Base-by-base conservation (phyloP, 2,329 filamentous ascomycete species). In the Blastomyces parvus region DNA sequence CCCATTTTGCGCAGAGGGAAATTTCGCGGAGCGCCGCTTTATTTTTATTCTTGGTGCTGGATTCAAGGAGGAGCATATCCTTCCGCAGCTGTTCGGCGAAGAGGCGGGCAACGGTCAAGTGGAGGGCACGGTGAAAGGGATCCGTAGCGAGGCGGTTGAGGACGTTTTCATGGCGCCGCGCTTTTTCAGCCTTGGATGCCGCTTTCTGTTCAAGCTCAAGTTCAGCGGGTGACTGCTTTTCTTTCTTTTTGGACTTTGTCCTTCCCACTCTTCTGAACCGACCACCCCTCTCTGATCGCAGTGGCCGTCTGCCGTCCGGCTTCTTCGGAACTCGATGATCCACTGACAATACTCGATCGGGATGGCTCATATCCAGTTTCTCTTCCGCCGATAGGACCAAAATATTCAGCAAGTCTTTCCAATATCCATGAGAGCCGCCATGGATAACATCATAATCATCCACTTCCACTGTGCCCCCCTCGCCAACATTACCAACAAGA, bases 1-100 rank as follows among this genome's bases (percentile, higher is more conserved):
- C 82, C 84, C 84, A 86, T 65, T 87, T 87, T 2, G 78, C 83
- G 62, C 82, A 84, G 0, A 86, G 78, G 0, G 82, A 84, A 62
- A 86, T 79, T 17, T 70, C 71, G 33, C 74, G 75, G 67, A 77
- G 76, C 7, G 77, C 77, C 7, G 77, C 76, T 53, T 75, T 73
- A 19, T 73, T 68, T 38, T 33, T 59, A 14, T 25, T 36, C 33
- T 22, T 57, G 38, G 80, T 74, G 11, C 70, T 69, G 19, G 74
- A 75, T 3, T 74, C 69, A 0, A 85, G 74, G 0, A 78, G 69
- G 0, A 66, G 67, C 1, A 80, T 66, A 68, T 86, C 84, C 1
- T 69, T 66, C 53, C 77, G 74, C 2, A 86, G 76, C 74, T 86
- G 82, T 19, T 80, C 76, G 0, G 81, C 82, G 68, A 86, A 86